Conservation (phyloP, 2,329 filamentous ascomycete genomes). For the Chaetoscypha palmicola region DNA sequence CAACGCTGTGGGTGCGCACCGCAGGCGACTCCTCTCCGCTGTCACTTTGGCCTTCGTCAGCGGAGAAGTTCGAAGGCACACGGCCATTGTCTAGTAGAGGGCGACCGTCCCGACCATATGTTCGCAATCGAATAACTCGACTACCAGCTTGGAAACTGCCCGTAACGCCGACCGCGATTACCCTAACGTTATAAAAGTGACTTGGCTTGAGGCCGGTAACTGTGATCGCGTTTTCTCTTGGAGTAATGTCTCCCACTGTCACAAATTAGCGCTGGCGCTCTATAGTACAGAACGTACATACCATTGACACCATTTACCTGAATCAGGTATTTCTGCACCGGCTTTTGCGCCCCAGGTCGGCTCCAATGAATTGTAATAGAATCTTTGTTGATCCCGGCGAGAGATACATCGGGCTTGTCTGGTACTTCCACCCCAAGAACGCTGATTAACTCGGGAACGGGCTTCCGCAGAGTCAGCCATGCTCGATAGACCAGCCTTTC, state of each 20-base stretch:
- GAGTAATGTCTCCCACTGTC: constrained; percentile 75
- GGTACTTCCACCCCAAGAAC: constrained; percentile 93
- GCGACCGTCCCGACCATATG: constrained; percentile 58
- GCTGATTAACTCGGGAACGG: constrained; percentile 82
- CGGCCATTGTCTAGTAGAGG: constrained; percentile 52
- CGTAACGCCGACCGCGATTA: constrained; percentile 83
- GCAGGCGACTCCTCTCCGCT: constrained; percentile 39
- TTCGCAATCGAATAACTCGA: constrained; percentile 74
- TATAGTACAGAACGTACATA: constrained; percentile 44
- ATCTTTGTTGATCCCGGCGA: constrained; percentile 81
- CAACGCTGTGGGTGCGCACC: constrained; percentile 43
- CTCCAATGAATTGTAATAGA: constrained; percentile 91
- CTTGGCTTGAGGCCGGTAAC: constrained; percentile 81
- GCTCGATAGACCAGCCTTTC: constrained; percentile 75
- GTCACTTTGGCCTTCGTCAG: constrained; percentile 44
- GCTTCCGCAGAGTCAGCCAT: constrained; percentile 82
- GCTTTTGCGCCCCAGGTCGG: constrained; percentile 54
- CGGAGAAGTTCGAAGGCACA: constrained; percentile 48
- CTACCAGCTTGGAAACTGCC: constrained; percentile 92
- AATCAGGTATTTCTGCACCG: constrained; percentile 75
- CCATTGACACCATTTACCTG: constrained; percentile 90
- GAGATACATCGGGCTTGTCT: constrained; percentile 77
- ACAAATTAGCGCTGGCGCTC: constrained; percentile 21
- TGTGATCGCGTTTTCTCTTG: constrained; percentile 78
- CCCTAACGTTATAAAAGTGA: constrained; percentile 87